A percentile compares a stretch with the other conserved stretches of the same genome.
These are phyloP conservation scores for Mucor saturninus DNA, from an alignment of 371 early-diverging fungal species.

Conservation along the genomic window DNA sequence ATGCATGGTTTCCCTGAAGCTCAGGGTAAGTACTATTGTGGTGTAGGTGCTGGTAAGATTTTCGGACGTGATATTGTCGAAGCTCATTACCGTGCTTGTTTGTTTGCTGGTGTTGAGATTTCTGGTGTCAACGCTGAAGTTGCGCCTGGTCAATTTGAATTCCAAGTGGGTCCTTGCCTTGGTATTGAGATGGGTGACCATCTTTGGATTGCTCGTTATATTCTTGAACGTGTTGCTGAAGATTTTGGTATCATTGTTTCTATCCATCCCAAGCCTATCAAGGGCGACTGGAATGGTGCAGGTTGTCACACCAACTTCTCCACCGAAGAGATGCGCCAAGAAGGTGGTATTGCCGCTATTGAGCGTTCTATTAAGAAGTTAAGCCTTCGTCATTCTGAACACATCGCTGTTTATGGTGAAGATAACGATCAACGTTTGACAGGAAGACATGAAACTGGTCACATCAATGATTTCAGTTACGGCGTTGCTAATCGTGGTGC, in stretches of 20 bases:
- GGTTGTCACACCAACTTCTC: conserved; percentile 64
- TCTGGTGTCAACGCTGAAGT: conserved; percentile 65
- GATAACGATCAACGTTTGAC: conserved; percentile 69
- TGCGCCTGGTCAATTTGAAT: conserved; percentile 67
- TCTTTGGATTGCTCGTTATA: conserved; percentile 65
- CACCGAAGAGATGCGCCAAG: conserved; percentile 63
- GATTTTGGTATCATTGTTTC: conserved; percentile 63
- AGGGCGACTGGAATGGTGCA: conserved; percentile 66
- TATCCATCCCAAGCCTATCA: conserved; percentile 62
- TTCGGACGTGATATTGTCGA: conserved; percentile 69
- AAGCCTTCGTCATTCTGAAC: conserved; percentile 53
- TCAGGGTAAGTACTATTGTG: conserved; percentile 64
- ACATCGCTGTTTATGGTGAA: conserved; percentile 70
- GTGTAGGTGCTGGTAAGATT: conserved; percentile 54
- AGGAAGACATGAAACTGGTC: conserved; percentile 66
- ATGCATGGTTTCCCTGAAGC: conserved; percentile 64
- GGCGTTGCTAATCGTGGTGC: conserved; percentile 72
- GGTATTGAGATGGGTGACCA: conserved; percentile 63
- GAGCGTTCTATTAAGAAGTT: conserved; percentile 63
- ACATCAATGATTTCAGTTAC: conserved; percentile 60
- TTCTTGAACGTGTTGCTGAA: conserved; percentile 63
- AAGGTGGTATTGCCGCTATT: conserved; percentile 61
- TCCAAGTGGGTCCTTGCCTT: conserved; percentile 65
- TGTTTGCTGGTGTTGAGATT: conserved; percentile 62
- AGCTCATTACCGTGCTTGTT: conserved; percentile 64